Base-by-base conservation (phyloP, 2,329 filamentous ascomycete species). In the Domatiomyces catenatus region DNA sequence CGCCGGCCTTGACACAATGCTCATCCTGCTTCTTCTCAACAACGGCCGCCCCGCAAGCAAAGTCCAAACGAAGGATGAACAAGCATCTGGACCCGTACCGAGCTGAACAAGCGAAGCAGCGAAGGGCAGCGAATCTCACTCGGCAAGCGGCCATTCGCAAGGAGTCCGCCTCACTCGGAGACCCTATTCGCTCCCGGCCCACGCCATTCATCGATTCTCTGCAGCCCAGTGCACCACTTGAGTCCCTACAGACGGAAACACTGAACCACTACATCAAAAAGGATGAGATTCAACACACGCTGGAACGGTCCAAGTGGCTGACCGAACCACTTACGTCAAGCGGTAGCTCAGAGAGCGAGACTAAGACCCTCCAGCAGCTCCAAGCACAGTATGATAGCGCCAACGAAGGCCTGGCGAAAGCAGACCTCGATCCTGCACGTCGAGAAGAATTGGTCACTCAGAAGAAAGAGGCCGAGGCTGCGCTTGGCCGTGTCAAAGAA, bases 161-260 rank as follows among this genome's bases (percentile, higher is more conserved):
- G 56, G 72, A 81, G 63, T 80, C 86, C 52, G 73, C 78, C 52
- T 74, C 74, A 46, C 73, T 83, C 57, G 90, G 90, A 48, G 79
- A 93, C 66, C 85, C 88, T 1, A 73, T 98, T 56, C 77, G 82
- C 60, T 92, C 90, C 62, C 74, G 81, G 53, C 68, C 76, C 39
- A 95, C 92, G 15, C 78, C 88, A 26, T 95, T 94, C 63, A 71
- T 94, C 60, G 76, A 86, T 68, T 89, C 86, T 2, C 81, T 94
- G 60, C 50, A 75, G 70, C 46, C 56, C 20, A 51, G 28, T n/a
- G 51, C 52, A 42, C 28, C 58, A 50, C 47, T 57, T 55, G 45
- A 58, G 55, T 48, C 55, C 48, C 53, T 55, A 36, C 20, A 54
- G 48, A n/a, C 56, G 48, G 52, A 51, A 15, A 50, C 84, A 50